phyloP scores from a whole-genome alignment of 495 filamentous ascomycete species.

The Tuber aestivum region DNA sequence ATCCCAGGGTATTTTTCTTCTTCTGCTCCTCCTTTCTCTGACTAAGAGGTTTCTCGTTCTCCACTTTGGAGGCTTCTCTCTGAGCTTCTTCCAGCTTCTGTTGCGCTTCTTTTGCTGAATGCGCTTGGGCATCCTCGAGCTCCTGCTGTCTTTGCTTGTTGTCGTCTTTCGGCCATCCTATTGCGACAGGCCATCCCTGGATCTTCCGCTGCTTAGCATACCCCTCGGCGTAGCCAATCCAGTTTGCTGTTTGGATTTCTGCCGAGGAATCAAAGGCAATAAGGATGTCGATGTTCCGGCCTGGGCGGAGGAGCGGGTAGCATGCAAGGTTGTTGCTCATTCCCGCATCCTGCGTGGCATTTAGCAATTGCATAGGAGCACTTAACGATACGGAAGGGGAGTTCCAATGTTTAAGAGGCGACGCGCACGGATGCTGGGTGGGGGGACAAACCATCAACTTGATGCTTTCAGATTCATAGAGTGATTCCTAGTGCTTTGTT shows the following conservation, averaged over 20 bases:
- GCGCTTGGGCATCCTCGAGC: constrained; percentile 63
- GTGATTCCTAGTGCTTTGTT: constrained; percentile 45
- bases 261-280: constrained; percentile 82
- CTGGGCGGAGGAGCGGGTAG: constrained; percentile 84
- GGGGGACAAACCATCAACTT: constrained; percentile 61
- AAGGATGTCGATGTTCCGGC: constrained; percentile 82
- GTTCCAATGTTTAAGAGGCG: neutral
- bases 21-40: constrained; percentile 30
- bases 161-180: constrained; percentile 71
- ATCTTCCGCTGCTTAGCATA: constrained; percentile 83
- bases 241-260: constrained; percentile 80
- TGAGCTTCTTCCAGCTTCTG: constrained; percentile 60
- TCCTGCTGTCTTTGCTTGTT: constrained; percentile 54
- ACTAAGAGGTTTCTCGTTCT: constrained; percentile 28
- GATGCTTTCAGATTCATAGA: constrained; percentile 62
- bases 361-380: constrained; percentile 6
- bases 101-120: constrained; percentile 54
- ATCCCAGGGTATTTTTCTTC: constrained; percentile 60
- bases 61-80: constrained; percentile 46
- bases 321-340: constrained; percentile 98
- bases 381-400: neutral
- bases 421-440: neutral
- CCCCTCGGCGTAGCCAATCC: constrained; percentile 86
- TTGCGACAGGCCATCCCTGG: constrained; percentile 86
- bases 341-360: constrained; percentile 62